Evolutionary conservation across 2,329 filamentous ascomycete species (phyloP).

Genomic region (Colletotrichum brevisporum): DNA sequence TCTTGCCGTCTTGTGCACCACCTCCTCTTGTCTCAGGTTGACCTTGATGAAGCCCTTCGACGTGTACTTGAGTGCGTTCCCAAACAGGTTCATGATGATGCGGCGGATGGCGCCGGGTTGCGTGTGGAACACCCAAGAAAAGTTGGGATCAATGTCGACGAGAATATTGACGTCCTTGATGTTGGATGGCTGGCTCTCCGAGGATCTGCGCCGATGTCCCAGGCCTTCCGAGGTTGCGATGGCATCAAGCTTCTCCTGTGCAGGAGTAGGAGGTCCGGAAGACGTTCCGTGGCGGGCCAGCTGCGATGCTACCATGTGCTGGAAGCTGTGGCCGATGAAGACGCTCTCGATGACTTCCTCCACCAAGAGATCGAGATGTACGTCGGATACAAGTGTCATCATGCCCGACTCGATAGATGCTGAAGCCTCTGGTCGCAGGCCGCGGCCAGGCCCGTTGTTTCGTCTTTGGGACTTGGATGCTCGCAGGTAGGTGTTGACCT

Average conservation of each 20-base stretch:
- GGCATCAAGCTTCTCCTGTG: constrained; percentile 39
- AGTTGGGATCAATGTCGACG: constrained; percentile 63
- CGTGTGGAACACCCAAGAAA: constrained; percentile 65
- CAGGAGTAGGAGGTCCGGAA: constrained; percentile 36
- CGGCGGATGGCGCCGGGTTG: constrained; percentile 66
- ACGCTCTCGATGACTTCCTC: constrained; percentile 58
- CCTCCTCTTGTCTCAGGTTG: constrained; percentile 45
- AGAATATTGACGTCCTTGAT: constrained; percentile 54
- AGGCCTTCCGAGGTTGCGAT: constrained; percentile 37
- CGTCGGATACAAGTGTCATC: constrained; percentile 49
- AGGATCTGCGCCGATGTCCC: constrained; percentile 10
- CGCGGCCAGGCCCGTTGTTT: constrained; percentile 40
- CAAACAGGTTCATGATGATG: constrained; percentile 69
- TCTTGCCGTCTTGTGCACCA: constrained; percentile 39
- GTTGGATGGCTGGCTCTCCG: constrained; percentile 42
- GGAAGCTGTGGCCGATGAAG: constrained; percentile 55
- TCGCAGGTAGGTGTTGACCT: constrained; percentile 58
- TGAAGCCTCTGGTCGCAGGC: constrained; percentile 20
- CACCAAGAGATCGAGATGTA: constrained; percentile 51
- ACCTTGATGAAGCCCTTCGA: constrained; percentile 59
- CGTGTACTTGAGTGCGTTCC: constrained; percentile 69
- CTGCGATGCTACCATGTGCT: constrained; percentile 48
- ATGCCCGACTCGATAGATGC: constrained; percentile 43
- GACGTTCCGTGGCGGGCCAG: constrained; percentile 48
- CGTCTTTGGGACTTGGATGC: constrained; percentile 40